Evolutionary conservation across 768 basidiomycete genomes (phyloP), one percentile per base, ranked within the genome.

Genomic region (Lactifluus subvellereus): DNA sequence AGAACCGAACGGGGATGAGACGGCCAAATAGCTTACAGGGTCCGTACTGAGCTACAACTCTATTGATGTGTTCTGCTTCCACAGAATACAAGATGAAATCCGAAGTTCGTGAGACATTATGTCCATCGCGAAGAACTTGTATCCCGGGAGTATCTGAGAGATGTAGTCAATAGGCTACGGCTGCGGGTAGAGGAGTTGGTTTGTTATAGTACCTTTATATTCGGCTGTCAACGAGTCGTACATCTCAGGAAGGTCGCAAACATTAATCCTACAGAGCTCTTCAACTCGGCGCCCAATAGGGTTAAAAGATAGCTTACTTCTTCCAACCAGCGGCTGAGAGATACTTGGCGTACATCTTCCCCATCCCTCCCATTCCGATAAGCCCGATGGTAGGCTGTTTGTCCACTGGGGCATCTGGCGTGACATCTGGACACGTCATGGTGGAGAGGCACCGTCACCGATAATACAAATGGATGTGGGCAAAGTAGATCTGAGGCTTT

Each of bases 291-390:
- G 4, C 18, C 16, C 13, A 27, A 18, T 4, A 22, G 8, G 14
- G 37, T 18, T 11, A n/a, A 57, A 66, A 30, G 50, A 37, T 57
- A 53, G 58, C 79, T 63, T 65, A 94, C 95, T 85, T 89, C 74
- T 86, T 83, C 87, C 92, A 94, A 2, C 96, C 94, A 10, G 87
- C 94, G 6, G 79, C 77, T 11, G 86, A 82, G 30, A 99, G 78
- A n/a, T 78, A 72, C 18, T 79, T 81, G 0, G 94, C 93, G 72
- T 98, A 98, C 94, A 98, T 93, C 70, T 78, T 79, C 2, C 96
- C 96, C 96, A 98, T 98, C 54, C 90, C 91, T 0, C 95, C 95
- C 94, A 98, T 97, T 2, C 96, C 95, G 65, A 97, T 97, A 56
- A 97, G 77, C 2, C 95, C 95, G 43, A 98, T 89, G 0, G 82